Base-by-base conservation (phyloP, 306 rosid species). In the Dryas octopetala region DNA sequence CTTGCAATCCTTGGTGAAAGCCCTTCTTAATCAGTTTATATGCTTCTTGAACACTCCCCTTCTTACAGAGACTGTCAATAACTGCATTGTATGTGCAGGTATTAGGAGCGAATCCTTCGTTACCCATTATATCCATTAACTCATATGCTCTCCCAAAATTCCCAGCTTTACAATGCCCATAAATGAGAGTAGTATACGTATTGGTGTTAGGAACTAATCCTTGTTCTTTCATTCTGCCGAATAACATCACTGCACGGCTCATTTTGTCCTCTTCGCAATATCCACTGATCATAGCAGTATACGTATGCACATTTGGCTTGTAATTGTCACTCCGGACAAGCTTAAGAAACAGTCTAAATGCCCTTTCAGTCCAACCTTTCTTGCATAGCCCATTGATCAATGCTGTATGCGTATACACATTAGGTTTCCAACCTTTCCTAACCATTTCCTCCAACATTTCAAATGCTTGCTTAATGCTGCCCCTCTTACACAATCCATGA, bases 401-500 rank as follows among this genome's bases (percentile, higher is more conserved):
- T 13, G 83, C 76, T 0, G 97, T 90, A 74, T 92, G 99, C 3
- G 96, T 89, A 64, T 90, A 88, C 61, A 91, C 96, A 86, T 95
- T 92, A 40, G 99, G 99, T 59, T 89, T 95, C 97, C 96, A 95
- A 62, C 97, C 97, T 74, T 85, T 83, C 64, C 86, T 74, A 72
- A 95, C 97, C 97, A 95, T 91, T 79, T 95, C 97, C 91, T 95
- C 99, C 87, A 92, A 84, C 96, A 88, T 86, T 70, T 95, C 99
- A 83, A 95, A 95, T n/a, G 96, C 96, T 72, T 91, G 96, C 84
- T 89, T 95, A 49, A 95, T 76, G 60, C 91, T 90, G n/a, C 99
- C 99, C 79, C 88, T 89, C 81, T 84, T 88, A 79, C 97, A 90
- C 84, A 95, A 80, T 74, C 97, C 97, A 72, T 87, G 88, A 73